Evolutionary conservation across 2,329 filamentous ascomycete genomes (phyloP), one percentile per base, ranked within the genome.

Genomic region (Botrytis byssoidea): DNA sequence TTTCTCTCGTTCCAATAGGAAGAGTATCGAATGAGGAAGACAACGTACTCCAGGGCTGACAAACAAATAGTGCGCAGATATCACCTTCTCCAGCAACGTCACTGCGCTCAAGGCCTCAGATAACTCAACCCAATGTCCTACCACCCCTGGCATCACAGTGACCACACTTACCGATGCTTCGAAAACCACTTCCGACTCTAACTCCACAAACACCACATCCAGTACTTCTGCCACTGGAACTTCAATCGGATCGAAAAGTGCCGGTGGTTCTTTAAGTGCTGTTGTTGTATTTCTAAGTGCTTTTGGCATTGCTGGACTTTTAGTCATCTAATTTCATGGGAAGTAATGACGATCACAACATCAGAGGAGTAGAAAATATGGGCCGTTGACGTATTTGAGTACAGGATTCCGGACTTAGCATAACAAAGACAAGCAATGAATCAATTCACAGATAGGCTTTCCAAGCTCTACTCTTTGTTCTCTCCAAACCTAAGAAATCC

Each of bases 61-160:
- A 44, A 18, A 0, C 9, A 25, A 61, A n/a, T 12, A 71, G 70
- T 71, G 70, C n/a, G 70, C 70, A 44, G 70, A 71, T 20, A 71
- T 71, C 35, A 71, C 70, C 12, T 71, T 71, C 60, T 71, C 70
- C 4, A 57, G 29, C 22, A 55, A 65, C 35, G 22, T 37, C n/a
- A 55, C 60, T 46, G 22, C n/a, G 8, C 35, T 57, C 12, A 29
- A 64, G 37, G 1, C 57, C 22, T 25, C 35, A 1, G n/a, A 65
- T 5, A 72, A 67, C 12, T 35, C 37, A 8, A 71, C 69, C 18
- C 57, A 46, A 51, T 72, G 70, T 14, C 46, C 70, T 46, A 72
- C 35, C 61, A 72, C 37, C 7, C 60, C 46, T 10, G 60, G 46
- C 1, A 65, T 72, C 25, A 66, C 18, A 3, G 20, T 72, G 37